A percentile compares a stretch with the other conserved stretches of the same genome.
phyloP scores from a whole-genome alignment of 1,139 yeast species.

The Hansenula sp. region DNA sequence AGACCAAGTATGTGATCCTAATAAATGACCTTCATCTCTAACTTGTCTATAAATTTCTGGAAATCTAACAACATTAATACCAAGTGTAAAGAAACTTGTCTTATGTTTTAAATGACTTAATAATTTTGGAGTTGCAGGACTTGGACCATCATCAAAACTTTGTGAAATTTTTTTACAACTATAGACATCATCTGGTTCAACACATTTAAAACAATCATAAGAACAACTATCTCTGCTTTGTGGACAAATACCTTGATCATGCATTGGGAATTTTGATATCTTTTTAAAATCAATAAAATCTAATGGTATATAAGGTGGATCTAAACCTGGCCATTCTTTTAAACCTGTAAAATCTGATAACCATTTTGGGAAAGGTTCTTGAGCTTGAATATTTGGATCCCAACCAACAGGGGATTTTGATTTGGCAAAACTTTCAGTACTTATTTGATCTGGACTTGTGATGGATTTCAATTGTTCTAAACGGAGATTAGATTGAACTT shows the following conservation, averaged over 20 bases:
- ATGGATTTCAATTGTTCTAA: not conserved
- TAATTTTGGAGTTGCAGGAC: slow-evolving; percentile 60
- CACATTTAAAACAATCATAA: slow-evolving; percentile 82
- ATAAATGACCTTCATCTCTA: slow-evolving; percentile 61
- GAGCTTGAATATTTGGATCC: slow-evolving; percentile 21
- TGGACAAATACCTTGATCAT: slow-evolving; percentile 60
- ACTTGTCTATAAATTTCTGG: slow-evolving; percentile 69
- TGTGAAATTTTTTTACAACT: slow-evolving; percentile 76
- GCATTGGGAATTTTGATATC: slow-evolving; percentile 45
- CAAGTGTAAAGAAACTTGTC: slow-evolving; percentile 82
- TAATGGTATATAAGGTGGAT: slow-evolving; percentile 84
- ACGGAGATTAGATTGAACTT: slow-evolving; percentile 1
- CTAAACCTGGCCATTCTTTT: slow-evolving; percentile 73
- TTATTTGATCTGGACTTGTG: not conserved
- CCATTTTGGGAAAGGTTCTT: slow-evolving; percentile 74
- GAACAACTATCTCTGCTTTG: slow-evolving; percentile 57
- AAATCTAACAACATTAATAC: slow-evolving; percentile 68
- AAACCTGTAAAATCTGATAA: slow-evolving; percentile 68
- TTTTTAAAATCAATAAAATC: slow-evolving; percentile 57
- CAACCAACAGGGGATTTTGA: slow-evolving; percentile 21
- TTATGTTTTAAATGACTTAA: slow-evolving; percentile 46
- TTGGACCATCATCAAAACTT: slow-evolving; percentile 95
- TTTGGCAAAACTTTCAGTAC: not conserved
- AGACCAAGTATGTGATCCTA: slow-evolving; percentile 93
- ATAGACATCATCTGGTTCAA: slow-evolving; percentile 69